These are phyloP conservation scores for sweet orange (Citrus sinensis) DNA, from an alignment of 345 rosid species.

Conservation along the genomic window DNA sequence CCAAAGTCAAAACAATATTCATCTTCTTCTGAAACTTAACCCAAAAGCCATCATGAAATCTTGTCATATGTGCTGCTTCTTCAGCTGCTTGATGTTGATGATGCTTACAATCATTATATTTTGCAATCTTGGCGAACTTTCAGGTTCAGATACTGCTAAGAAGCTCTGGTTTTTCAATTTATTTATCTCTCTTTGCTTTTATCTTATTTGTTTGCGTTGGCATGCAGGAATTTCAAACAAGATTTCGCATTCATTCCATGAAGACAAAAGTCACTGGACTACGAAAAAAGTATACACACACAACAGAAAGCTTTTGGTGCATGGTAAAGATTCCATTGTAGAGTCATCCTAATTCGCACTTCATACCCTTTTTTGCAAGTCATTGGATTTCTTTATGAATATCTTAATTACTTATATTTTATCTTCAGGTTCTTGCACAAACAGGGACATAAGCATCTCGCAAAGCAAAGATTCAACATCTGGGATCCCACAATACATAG, in stretches of 20 bases:
- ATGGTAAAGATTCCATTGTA: constrained; percentile 27
- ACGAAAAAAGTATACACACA: constrained; percentile 2
- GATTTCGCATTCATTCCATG: constrained; percentile 10
- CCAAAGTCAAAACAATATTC: background rate
- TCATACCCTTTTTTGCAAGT: background rate
- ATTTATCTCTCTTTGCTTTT: background rate
- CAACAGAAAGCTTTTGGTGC: constrained; percentile 32
- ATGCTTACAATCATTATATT: constrained; percentile 14
- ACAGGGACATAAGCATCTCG: constrained; percentile 49
- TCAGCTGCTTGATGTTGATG: constrained; percentile 12
- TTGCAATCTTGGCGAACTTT: constrained; percentile 16
- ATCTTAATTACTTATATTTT: too few species aligned
- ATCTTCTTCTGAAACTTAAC: background rate
- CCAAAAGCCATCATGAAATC: constrained; percentile 19
- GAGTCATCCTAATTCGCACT: background rate
- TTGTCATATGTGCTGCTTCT: constrained; percentile 17
- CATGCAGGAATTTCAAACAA: constrained; percentile 12
- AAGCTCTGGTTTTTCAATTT: background rate
- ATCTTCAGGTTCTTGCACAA: constrained; percentile 33
- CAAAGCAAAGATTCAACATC: constrained; percentile 43
- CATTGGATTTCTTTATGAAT: too few species aligned
- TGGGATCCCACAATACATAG: constrained; percentile 52
- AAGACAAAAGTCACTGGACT: constrained; percentile 9
- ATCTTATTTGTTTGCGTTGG: background rate
- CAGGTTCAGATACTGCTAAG: constrained; percentile 20